Evolutionary conservation across 208 protist genomes (phyloP).

Genomic region (Leptomonas seymouri): DNA sequence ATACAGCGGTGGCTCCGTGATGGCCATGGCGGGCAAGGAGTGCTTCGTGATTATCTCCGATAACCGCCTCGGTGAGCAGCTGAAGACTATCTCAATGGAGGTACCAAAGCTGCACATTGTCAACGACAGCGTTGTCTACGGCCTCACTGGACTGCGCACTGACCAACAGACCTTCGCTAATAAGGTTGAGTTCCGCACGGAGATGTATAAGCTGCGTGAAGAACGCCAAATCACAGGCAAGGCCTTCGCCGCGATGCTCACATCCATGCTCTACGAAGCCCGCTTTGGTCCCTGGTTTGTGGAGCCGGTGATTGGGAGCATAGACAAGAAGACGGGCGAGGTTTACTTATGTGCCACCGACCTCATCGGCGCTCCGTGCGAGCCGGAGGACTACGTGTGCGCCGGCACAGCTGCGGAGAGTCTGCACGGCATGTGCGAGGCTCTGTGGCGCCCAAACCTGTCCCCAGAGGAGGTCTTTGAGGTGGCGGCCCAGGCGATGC

Average conservation of each 20-base stretch:
- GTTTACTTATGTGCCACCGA: constrained; percentile 97
- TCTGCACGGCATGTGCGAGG: constrained; percentile 99
- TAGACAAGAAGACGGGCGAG: constrained; percentile 93
- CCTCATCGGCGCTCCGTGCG: constrained; percentile 95
- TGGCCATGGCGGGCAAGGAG: constrained; percentile 98
- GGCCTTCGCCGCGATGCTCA: constrained; percentile 78
- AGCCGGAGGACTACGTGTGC: constrained; percentile 97
- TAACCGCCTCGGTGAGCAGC: constrained; percentile 95
- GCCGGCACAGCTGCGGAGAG: constrained; percentile 95
- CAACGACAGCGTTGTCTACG: constrained; percentile 95
- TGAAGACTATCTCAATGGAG: constrained; percentile 96
- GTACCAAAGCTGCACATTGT: constrained; percentile 96
- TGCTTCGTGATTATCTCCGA: constrained; percentile 99
- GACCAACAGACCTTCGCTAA: constrained; percentile 97
- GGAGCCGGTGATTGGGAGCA: constrained; percentile 97
- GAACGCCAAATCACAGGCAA: constrained; percentile 91
- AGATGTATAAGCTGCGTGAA: constrained; percentile 92
- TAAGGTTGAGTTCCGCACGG: constrained; percentile 86
- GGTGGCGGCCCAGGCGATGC: constrained; percentile 93
- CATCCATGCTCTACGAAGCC: constrained; percentile 91
- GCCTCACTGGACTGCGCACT: constrained; percentile 96
- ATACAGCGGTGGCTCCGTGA: constrained; percentile 97
- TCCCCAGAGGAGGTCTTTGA: constrained; percentile 98
- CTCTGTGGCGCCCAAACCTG: constrained; percentile 95
- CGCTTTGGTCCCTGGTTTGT: constrained; percentile 99